Evolutionary conservation across 1,284 basidiomycete species (phyloP).

Genomic region (Puccinia coronata): DNA sequence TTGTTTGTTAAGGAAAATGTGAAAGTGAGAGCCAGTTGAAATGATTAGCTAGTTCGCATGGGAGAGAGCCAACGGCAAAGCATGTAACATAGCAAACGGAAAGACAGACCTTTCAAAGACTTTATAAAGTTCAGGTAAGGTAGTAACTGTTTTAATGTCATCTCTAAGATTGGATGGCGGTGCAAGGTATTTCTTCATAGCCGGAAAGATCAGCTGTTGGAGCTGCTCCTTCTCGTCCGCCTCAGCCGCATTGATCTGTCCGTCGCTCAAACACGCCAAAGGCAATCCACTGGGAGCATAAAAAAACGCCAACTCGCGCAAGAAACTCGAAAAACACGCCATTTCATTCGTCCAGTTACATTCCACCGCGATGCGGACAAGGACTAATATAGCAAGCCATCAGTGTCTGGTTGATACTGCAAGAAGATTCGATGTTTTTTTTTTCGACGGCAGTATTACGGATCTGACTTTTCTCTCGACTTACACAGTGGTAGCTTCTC

Average conservation of each 20-base stretch:
- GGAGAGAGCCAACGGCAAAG: not conserved
- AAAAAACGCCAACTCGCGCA: slow-evolving; percentile 87
- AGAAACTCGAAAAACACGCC: slow-evolving; percentile 79
- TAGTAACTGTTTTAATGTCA: slow-evolving; percentile 14
- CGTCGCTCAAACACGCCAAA: not conserved
- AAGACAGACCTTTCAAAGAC: slow-evolving; percentile 47
- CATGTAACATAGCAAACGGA: not conserved
- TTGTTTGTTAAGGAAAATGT: not conserved
- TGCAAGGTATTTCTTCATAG: slow-evolving; percentile 40
- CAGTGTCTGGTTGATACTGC: slow-evolving; percentile 49
- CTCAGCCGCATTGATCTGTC: not conserved
- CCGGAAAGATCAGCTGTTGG: slow-evolving; percentile 28
- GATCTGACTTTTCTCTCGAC: no score
- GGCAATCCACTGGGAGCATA: slow-evolving; percentile 67
- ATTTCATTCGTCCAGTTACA: slow-evolving; percentile 84
- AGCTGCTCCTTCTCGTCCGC: slow-evolving; percentile 33
- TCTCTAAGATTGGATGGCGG: slow-evolving; percentile 17
- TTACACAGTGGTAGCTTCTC: slow-evolving; percentile 74
- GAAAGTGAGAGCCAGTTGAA: not conserved
- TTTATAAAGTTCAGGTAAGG: slow-evolving; percentile 45
- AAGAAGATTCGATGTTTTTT: not conserved
- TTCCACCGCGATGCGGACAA: slow-evolving; percentile 61
- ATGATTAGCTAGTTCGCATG: not conserved
- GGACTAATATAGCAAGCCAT: slow-evolving; percentile 50
- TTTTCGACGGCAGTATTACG: not conserved